Conservation (phyloP, 805 yeast genomes). For the Suhomyces pyralidae region DNA sequence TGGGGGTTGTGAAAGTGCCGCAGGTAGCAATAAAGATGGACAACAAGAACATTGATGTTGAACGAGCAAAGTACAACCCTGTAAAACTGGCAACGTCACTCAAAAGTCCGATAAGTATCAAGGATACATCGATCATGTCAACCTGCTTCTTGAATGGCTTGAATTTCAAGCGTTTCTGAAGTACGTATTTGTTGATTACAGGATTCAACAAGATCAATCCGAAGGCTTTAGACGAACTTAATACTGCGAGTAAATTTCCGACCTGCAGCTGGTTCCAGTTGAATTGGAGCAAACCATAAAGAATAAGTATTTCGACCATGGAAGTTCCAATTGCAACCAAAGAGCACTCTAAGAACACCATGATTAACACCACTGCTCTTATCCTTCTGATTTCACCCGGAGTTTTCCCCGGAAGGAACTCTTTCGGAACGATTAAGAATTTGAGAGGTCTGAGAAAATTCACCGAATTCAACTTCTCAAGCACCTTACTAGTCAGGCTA, state of each 20-base stretch:
- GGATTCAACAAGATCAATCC: slow-evolving; percentile 17
- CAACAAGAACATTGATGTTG: slow-evolving; percentile 1
- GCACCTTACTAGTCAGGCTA: not conserved
- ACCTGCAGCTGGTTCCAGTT: slow-evolving; percentile 17
- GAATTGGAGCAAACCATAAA: slow-evolving; percentile 18
- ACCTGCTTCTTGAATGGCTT: slow-evolving; percentile 12
- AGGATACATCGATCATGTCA: slow-evolving; percentile 15
- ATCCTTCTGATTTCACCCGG: slow-evolving; percentile 9
- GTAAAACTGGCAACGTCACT: slow-evolving; percentile 13
- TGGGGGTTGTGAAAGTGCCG: slow-evolving; percentile 37
- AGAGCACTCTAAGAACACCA: slow-evolving; percentile 5
- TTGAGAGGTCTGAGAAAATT: slow-evolving; percentile 17
- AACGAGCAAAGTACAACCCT: slow-evolving; percentile 5
- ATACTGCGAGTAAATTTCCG: slow-evolving; percentile 15
- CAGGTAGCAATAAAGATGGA: not conserved
- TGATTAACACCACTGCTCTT: slow-evolving; percentile 12
- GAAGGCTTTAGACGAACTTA: slow-evolving; percentile 14
- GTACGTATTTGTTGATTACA: slow-evolving; percentile 10
- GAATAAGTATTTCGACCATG: slow-evolving; percentile 12
- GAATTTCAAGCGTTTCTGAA: slow-evolving; percentile 10
- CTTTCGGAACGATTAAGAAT: slow-evolving; percentile 16
- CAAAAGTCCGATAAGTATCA: slow-evolving; percentile 11
- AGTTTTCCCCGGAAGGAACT: slow-evolving; percentile 7
- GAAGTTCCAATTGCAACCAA: slow-evolving; percentile 12
- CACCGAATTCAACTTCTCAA: not conserved